A percentile compares a stretch with the other conserved stretches of the same genome.
These are phyloP conservation scores for Dysphania ambrosioides DNA, from an alignment of 148 eudicot genomes.

Conservation along the genomic window DNA sequence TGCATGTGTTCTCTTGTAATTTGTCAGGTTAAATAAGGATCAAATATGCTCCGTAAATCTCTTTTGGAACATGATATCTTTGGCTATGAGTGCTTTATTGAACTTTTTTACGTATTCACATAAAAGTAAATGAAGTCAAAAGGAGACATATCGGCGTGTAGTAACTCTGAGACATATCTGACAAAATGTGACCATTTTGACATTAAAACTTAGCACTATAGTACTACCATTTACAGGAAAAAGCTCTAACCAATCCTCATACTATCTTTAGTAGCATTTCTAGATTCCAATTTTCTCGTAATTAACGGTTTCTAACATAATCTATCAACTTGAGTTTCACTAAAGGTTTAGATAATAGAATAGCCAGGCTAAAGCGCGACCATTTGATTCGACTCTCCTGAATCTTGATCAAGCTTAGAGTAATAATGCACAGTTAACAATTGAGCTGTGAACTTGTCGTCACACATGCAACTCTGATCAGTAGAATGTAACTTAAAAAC, in stretches of 20 bases:
- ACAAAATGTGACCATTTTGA: not conserved
- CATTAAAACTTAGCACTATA: not conserved
- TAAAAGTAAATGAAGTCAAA: not conserved
- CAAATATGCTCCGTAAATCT: too few species aligned
- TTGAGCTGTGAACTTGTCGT: not conserved
- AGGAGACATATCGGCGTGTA: not conserved
- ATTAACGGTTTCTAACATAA: conserved; percentile 1
- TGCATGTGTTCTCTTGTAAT: too few species aligned
- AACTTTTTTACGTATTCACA: not conserved
- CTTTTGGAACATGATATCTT: not conserved
- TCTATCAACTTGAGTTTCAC: too few species aligned
- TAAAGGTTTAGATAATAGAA: too few species aligned
- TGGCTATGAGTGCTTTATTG: not conserved
- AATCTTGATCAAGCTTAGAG: not conserved
- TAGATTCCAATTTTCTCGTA: conserved; percentile 13
- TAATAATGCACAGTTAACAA: not conserved
- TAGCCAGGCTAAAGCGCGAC: not conserved
- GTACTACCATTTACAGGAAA: not conserved
- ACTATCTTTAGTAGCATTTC: not conserved
- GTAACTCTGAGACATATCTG: not conserved
- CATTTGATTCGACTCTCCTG: not conserved
- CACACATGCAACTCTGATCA: too few species aligned
- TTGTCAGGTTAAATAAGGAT: too few species aligned
- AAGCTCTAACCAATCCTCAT: not conserved
- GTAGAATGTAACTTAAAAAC: too few species aligned